Conservation (phyloP, 2,329 filamentous ascomycete genomes). For the Biscogniauxia sp. region DNA sequence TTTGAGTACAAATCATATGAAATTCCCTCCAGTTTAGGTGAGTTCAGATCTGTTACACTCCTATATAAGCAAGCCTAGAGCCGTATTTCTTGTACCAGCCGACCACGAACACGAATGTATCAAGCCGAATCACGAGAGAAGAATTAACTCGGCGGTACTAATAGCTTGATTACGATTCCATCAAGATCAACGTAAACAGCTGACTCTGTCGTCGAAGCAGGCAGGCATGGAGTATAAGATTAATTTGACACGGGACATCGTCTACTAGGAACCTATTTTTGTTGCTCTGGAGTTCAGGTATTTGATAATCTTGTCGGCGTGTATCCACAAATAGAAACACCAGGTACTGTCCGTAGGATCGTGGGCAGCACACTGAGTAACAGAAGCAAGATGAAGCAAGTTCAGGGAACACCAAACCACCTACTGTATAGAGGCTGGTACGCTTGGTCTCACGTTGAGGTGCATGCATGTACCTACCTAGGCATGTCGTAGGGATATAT, state of each 20-base stretch:
- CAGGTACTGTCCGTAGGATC: background rate
- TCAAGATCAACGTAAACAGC: background rate
- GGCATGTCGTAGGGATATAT: background rate
- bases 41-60: background rate
- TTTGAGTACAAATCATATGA: background rate
- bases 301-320: too few species aligned
- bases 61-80: background rate
- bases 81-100: background rate
- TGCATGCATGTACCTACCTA: too few species aligned
- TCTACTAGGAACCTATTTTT: background rate
- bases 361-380: background rate
- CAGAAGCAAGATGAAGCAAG: background rate
- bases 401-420: background rate
- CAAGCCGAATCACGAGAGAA: background rate
- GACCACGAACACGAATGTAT: background rate
- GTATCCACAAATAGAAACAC: background rate
- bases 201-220: background rate
- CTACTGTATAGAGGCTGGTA: background rate
- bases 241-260: background rate
- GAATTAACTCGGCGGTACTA: background rate
- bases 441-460: background rate
- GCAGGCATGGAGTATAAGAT: background rate
- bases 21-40: background rate
- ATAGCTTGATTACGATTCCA: background rate
- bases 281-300: background rate